Percentiles rank a stretch among this genome's conserved stretches.
Conservation (phyloP, 345 rosid species). For the Citrus reticulata region DNA sequence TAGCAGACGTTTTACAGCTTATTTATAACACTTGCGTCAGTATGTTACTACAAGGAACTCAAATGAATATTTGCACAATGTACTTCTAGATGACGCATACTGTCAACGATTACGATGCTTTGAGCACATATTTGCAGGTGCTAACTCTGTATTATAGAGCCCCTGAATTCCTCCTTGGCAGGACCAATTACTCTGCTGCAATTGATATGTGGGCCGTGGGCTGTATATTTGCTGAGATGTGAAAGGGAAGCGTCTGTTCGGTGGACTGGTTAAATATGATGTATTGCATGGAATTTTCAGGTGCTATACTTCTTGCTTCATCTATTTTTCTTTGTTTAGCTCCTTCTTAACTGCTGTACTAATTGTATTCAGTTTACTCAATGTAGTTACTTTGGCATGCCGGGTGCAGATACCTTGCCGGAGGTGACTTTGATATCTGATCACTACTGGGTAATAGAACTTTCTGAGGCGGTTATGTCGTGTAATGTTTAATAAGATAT, state of each 20-base stretch:
- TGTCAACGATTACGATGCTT: not conserved
- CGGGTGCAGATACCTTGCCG: not conserved
- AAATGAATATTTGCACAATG: no score
- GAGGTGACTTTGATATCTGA: not conserved
- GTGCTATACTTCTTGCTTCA: not conserved
- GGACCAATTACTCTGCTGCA: not conserved
- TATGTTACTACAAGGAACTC: not conserved
- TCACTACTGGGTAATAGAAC: not conserved
- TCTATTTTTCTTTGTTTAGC: not conserved
- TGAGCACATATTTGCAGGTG: not conserved
- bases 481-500: not conserved
- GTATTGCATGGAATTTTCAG: not conserved
- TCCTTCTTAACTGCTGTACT: not conserved
- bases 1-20: not conserved
- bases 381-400: not conserved
- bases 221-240: slow-evolving; percentile 18
- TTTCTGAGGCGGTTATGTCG: not conserved
- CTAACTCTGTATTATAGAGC: not conserved
- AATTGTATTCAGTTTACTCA: not conserved
- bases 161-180: slow-evolving; percentile 13
- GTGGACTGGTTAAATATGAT: not conserved
- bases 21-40: not conserved
- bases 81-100: not conserved
- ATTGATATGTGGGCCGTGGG: slow-evolving; percentile 17
- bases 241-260: not conserved